Base-by-base conservation (phyloP, 805 yeast genomes). In the Priceomyces fermenticarens region DNA sequence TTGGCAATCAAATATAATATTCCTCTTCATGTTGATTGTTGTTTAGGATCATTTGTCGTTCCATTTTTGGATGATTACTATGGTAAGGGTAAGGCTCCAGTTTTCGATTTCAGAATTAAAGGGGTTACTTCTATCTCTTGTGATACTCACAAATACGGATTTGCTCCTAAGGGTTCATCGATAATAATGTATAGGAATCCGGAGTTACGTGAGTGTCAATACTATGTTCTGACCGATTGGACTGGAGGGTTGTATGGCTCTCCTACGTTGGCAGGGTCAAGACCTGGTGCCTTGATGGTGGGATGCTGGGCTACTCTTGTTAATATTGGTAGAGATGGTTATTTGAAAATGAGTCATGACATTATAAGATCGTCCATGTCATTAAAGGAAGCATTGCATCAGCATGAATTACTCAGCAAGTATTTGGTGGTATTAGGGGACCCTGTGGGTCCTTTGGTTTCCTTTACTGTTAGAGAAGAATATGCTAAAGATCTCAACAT, bases 101-200 rank as follows among this genome's bases (percentile, higher is more conserved):
- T 66, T 10, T 90, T 91, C 64, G 98, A 93, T 60, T 91, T 91
- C 66, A 70, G 91, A 48, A 73, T 88, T 2, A 84, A 88, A 1
- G 93, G 75, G 26, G 98, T 93, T n/a, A 93, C 98, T 0, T 89
- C 97, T 2, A 91, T 91, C 43, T 87, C 96, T n/a, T 93, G 98
- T 65, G 99, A 91, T 60, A 91, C 99, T n/a, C 99, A 91, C 71
- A 91, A 91, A 63, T 91, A 91, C 57, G 99, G 98, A 1, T 93
- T 91, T 72, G 97, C 98, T 7, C 99, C 99, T 30, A 91, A 91
- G 63, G 99, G 99, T 8, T 84, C 95, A 0, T 88, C 96, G 1
- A 76, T 91, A 16, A 85, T 93, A 52, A 84, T 93, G 96, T 93
- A 93, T 63, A 77, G 97, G 35, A 65, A 74, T 45, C 53, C 75